Evolutionary conservation across 305 asterid species (phyloP).

Genomic region (Fraxinus albicans): DNA sequence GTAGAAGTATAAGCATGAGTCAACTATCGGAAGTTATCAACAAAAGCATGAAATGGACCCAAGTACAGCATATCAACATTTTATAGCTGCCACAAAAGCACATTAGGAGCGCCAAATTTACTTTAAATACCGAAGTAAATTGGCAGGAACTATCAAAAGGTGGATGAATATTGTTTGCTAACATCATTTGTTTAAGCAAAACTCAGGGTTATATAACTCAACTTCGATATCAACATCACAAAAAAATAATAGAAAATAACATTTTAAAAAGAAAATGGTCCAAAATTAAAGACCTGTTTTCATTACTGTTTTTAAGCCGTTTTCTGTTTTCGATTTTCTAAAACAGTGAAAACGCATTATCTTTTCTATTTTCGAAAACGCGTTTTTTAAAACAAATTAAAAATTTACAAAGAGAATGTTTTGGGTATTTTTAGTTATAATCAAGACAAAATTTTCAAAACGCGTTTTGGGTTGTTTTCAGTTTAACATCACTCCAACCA

Average conservation of each 20-base stretch:
- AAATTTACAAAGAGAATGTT: too few species aligned
- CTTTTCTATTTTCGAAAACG: too few species aligned
- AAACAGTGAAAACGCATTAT: too few species aligned
- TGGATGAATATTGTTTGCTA: background rate
- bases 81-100: background rate
- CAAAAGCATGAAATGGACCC: background rate
- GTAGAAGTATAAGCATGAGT: conserved; percentile 22
- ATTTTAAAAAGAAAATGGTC: background rate
- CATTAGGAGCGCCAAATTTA: background rate
- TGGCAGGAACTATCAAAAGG: background rate
- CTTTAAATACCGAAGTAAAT: background rate
- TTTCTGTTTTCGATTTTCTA: too few species aligned
- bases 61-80: background rate
- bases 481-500: too few species aligned
- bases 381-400: too few species aligned
- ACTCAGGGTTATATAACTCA: background rate
- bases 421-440: too few species aligned
- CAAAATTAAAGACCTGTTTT: background rate
- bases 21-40: background rate
- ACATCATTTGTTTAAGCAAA: background rate
- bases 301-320: too few species aligned
- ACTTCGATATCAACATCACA: background rate
- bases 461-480: too few species aligned
- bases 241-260: background rate
- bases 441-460: too few species aligned